These are phyloP conservation scores for Keithomyces neogunnii DNA, from an alignment of 2,329 filamentous ascomycete genomes.

Conservation along the genomic window DNA sequence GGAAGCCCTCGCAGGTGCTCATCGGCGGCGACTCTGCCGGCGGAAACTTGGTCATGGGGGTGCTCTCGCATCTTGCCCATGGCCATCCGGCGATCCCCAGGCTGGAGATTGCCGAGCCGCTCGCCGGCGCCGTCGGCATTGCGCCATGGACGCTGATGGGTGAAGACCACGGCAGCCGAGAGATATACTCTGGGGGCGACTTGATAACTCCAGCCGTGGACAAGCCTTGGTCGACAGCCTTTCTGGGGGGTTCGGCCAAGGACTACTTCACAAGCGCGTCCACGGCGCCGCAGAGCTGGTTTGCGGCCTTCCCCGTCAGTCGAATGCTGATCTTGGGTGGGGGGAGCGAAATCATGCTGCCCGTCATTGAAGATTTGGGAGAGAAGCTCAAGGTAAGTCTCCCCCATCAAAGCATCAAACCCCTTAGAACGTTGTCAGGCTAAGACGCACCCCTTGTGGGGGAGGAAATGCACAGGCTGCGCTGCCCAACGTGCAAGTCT, in stretches of 20 bases:
- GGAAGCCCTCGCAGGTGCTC: conserved; percentile 8
- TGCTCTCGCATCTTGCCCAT: conserved; percentile 15
- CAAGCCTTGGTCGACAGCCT: conserved; percentile 8
- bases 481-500: conserved; percentile 11
- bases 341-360: conserved; percentile 12
- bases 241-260: conserved; percentile 6
- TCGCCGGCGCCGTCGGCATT: conserved; percentile 10
- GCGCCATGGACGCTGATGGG: conserved; percentile 13
- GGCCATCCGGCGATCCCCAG: conserved; percentile 11
- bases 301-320: conserved; percentile 11
- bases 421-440: too few species aligned
- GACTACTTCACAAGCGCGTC: conserved; percentile 13
- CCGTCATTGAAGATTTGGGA: conserved; percentile 10
- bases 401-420: too few species aligned
- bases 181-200: conserved; percentile 12
- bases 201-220: conserved; percentile 10
- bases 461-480: conserved; percentile 5
- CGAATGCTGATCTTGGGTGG: conserved; percentile 12
- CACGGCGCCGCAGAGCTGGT: conserved; percentile 12
- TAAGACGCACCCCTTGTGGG: too few species aligned
- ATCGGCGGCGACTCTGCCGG: conserved; percentile 16
- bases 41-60: conserved; percentile 13
- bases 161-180: conserved; percentile 4
- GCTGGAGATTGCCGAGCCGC: conserved; percentile 9
- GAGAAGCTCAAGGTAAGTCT: conserved; percentile 11